Evolutionary conservation across 495 filamentous ascomycete genomes (phyloP).

Genomic region (Aspergillus homomorphus): DNA sequence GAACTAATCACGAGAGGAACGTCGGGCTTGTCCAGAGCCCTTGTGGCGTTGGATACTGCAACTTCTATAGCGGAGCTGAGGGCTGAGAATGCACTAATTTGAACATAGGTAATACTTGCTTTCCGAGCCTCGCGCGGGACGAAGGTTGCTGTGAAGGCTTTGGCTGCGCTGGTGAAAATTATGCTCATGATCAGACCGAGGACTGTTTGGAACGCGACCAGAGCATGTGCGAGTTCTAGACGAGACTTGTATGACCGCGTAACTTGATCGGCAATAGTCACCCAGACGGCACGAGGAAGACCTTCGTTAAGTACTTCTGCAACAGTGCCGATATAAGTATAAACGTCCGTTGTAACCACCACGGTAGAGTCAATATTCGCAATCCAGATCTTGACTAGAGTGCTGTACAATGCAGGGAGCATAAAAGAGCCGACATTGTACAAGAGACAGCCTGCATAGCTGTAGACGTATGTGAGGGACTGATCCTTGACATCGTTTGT

Average conservation of each 20-base stretch:
- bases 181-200: conserved; percentile 61
- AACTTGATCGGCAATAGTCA: conserved; percentile 64
- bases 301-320: conserved; percentile 72
- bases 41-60: conserved; percentile 57
- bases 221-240: conserved; percentile 59
- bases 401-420: conserved; percentile 66
- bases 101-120: conserved; percentile 60
- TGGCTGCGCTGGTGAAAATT: conserved; percentile 54
- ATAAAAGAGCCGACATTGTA: conserved; percentile 65
- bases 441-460: conserved; percentile 55
- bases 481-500: not conserved
- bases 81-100: conserved; percentile 59
- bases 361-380: conserved; percentile 62
- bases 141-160: conserved; percentile 56
- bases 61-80: conserved; percentile 62
- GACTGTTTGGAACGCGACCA: conserved; percentile 57
- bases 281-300: conserved; percentile 65
- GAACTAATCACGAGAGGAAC: conserved; percentile 67
- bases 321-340: conserved; percentile 62
- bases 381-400: conserved; percentile 72
- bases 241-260: conserved; percentile 52
- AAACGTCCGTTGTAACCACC: conserved; percentile 67
- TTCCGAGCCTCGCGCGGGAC: conserved; percentile 57
- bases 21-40: conserved; percentile 69
- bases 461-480: conserved; percentile 7